Evolutionary conservation across 139 green algal genomes (phyloP).

Genomic region (Mesotaenium endlicherianum): DNA sequence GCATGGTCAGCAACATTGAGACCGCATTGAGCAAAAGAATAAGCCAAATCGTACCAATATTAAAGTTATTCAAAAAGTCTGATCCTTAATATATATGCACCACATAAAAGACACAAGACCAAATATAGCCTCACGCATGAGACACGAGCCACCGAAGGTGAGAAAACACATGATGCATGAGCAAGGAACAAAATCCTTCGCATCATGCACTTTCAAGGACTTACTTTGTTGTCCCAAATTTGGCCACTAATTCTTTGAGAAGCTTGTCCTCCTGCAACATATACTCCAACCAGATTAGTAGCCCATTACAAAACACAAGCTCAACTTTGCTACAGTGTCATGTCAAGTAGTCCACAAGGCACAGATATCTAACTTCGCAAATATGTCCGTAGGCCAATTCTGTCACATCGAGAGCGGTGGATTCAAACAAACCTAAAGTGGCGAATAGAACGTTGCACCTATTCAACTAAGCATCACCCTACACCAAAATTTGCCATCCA

Average conservation of each 20-base stretch:
- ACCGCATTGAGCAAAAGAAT: neutral
- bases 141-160: neutral
- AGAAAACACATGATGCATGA: neutral
- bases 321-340: no score
- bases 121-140: neutral
- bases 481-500: no score
- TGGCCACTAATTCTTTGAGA: conserved; percentile 20
- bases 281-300: no score
- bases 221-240: conserved; percentile 42
- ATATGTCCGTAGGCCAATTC: no score
- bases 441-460: no score
- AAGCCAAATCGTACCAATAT: neutral
- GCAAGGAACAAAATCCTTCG: neutral
- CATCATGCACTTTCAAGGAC: neutral
- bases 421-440: no score
- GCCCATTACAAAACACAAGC: no score
- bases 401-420: no score
- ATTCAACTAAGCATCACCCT: no score
- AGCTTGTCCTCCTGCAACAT: conserved; percentile 37
- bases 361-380: no score
- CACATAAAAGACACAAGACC: neutral
- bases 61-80: neutral
- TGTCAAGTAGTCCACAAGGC: no score
- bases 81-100: neutral
- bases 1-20: neutral